These are phyloP conservation scores for Eurotiales sp. DNA, from an alignment of 2,329 filamentous ascomycete genomes.

Conservation along the genomic window DNA sequence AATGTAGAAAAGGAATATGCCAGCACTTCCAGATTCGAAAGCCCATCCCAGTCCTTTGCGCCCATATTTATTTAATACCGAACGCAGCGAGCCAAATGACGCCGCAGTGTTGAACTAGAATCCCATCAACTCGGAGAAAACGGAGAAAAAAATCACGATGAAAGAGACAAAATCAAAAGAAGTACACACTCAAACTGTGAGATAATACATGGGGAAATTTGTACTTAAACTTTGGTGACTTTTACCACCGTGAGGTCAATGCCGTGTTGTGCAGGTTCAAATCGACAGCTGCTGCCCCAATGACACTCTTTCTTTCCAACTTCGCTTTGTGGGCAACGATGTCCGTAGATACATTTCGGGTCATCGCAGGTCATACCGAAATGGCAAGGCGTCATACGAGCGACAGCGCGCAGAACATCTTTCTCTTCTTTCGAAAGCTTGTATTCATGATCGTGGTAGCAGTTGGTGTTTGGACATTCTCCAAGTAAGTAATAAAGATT, in stretches of 20 bases:
- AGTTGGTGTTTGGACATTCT: constrained; percentile 55
- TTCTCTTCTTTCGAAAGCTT: constrained; percentile 52
- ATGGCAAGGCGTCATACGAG: constrained; percentile 60
- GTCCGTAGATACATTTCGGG: constrained; percentile 60
- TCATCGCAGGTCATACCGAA: constrained; percentile 57
- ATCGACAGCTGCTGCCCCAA: constrained; percentile 57
- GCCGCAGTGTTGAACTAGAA: constrained; percentile 8
- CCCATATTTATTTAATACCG: constrained; percentile 11
- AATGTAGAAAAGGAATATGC: constrained; percentile 14
- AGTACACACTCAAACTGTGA: not conserved
- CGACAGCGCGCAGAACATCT: constrained; percentile 54
- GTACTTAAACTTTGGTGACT: constrained; percentile 37
- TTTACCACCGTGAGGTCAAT: constrained; percentile 57
- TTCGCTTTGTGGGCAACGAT: constrained; percentile 56
- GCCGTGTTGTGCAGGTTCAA: constrained; percentile 54
- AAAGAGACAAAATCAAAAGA: not conserved
- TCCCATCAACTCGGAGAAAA: not conserved
- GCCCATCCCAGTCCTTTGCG: constrained; percentile 13
- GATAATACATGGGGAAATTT: not conserved
- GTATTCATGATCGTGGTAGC: constrained; percentile 53
- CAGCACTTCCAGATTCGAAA: constrained; percentile 11
- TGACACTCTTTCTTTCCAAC: constrained; percentile 54
- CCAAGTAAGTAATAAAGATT: constrained; percentile 59
- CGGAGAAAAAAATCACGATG: not conserved
- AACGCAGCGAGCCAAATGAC: constrained; percentile 10